These are phyloP conservation scores for Medicago lupulina DNA, from an alignment of 306 rosid species.

Conservation along the genomic window DNA sequence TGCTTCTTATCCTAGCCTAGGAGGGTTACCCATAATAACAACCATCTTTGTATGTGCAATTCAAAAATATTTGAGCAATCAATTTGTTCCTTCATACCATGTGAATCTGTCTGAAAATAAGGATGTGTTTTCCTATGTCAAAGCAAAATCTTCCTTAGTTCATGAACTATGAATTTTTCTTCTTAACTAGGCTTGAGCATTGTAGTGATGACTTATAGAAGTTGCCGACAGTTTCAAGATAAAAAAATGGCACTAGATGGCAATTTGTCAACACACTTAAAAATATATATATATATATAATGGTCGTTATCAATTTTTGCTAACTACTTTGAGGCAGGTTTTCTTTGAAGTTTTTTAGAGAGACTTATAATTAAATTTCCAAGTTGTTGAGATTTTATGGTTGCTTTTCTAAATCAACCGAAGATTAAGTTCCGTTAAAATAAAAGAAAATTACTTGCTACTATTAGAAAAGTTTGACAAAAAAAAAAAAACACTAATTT, in stretches of 20 bases:
- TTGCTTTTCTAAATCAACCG: neutral
- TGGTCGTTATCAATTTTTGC: slow-evolving; percentile 44
- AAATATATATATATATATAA: neutral
- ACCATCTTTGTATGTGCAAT: neutral
- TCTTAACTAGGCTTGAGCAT: neutral
- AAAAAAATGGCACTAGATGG: slow-evolving; percentile 33
- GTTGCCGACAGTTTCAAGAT: slow-evolving; percentile 46
- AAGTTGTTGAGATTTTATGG: slow-evolving; percentile 40
- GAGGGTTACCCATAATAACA: neutral
- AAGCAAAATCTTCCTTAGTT: slow-evolving; percentile 23
- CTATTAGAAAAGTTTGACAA: too few species aligned
- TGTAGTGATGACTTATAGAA: slow-evolving; percentile 12
- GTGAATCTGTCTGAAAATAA: slow-evolving; percentile 16
- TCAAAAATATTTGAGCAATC: slow-evolving; percentile 17
- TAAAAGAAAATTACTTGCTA: too few species aligned
- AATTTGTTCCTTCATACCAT: slow-evolving; percentile 25
- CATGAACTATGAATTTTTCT: slow-evolving; percentile 5
- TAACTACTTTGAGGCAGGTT: slow-evolving; percentile 46
- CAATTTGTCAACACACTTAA: slow-evolving; percentile 40
- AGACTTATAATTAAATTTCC: neutral
- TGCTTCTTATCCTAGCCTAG: neutral
- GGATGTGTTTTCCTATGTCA: slow-evolving; percentile 23
- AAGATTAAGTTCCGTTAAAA: neutral
- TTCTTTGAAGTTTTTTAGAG: slow-evolving; percentile 23
- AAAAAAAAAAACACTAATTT: too few species aligned